phyloP scores from a whole-genome alignment of 306 rosid species.

The Vigna unguiculata region DNA sequence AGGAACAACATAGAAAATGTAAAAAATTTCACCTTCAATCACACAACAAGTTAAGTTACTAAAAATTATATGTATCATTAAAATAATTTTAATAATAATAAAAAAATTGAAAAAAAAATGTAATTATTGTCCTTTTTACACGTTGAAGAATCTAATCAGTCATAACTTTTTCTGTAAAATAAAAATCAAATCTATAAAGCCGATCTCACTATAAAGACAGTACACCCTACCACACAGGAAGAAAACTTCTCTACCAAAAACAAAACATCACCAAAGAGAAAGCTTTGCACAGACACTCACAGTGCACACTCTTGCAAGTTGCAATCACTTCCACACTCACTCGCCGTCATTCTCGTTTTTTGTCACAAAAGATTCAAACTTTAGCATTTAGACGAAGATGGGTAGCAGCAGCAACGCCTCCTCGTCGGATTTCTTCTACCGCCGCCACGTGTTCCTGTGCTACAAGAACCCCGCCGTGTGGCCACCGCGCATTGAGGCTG shows the following conservation, averaged over 20 bases:
- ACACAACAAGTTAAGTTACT: too few relatives aligned
- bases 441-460: slow-evolving; percentile 78
- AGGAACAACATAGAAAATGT: too few relatives aligned
- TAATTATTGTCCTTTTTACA: too few relatives aligned
- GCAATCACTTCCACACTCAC: slow-evolving; percentile 8
- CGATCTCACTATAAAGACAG: background rate
- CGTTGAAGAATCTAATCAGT: too few relatives aligned
- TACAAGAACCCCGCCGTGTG: slow-evolving; percentile 78
- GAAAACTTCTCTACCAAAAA: background rate
- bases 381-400: slow-evolving; percentile 33
- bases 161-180: too few relatives aligned
- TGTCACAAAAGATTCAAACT: slow-evolving; percentile 9
- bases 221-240: background rate
- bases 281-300: background rate
- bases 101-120: too few relatives aligned
- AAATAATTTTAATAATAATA: too few relatives aligned
- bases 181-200: background rate
- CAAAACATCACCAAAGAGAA: slow-evolving; percentile 30
- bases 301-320: background rate
- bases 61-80: too few relatives aligned
- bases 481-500: slow-evolving; percentile 93
- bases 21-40: too few relatives aligned
- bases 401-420: slow-evolving; percentile 48
- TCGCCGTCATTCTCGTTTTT: background rate
- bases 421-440: slow-evolving; percentile 54